A percentile compares a stretch with the other conserved stretches of the same genome.
These are phyloP conservation scores for Lasiodiplodia gonubiensis DNA, from an alignment of 2,329 filamentous ascomycete genomes.

Conservation along the genomic window DNA sequence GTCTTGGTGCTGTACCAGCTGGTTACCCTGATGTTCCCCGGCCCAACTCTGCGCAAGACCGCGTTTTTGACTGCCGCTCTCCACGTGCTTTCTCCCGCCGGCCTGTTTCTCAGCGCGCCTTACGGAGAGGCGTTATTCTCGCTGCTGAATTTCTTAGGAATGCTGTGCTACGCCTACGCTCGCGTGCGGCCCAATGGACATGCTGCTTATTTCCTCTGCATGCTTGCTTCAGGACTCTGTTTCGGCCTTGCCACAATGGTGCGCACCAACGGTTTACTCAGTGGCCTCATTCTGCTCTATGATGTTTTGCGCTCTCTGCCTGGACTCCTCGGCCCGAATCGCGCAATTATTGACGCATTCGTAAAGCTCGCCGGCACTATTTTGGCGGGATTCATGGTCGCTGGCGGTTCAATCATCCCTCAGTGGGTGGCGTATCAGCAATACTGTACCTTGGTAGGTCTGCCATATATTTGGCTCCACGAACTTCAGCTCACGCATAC, in stretches of 20 bases:
- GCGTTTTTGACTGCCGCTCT: slow-evolving; percentile 73
- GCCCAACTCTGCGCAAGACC: slow-evolving; percentile 47
- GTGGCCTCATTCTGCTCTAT: slow-evolving; percentile 74
- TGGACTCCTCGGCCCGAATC: background rate
- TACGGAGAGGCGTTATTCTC: slow-evolving; percentile 84
- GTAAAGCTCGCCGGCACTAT: slow-evolving; percentile 64
- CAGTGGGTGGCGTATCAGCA: slow-evolving; percentile 75
- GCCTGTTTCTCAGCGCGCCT: slow-evolving; percentile 85
- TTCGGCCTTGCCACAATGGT: slow-evolving; percentile 77
- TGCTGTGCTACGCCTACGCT: slow-evolving; percentile 68
- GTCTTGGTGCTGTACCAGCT: slow-evolving; percentile 74
- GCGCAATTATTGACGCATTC: slow-evolving; percentile 39
- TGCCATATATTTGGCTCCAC: background rate
- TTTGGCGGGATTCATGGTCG: slow-evolving; percentile 71
- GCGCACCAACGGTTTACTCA: slow-evolving; percentile 85
- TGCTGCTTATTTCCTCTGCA: slow-evolving; percentile 46
- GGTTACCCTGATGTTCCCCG: slow-evolving; percentile 58
- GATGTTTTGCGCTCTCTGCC: slow-evolving; percentile 35
- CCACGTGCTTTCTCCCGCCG: slow-evolving; percentile 85
- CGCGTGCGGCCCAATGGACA: background rate
- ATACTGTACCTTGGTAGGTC: slow-evolving; percentile 54
- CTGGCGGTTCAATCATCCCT: slow-evolving; percentile 70
- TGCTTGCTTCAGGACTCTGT: slow-evolving; percentile 67
- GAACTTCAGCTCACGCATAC: slow-evolving; percentile 26
- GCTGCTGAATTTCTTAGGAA: slow-evolving; percentile 75